Evolutionary conservation across 768 basidiomycete genomes (phyloP), one percentile per base, ranked within the genome.

Genomic region (Termitomyces sp.): DNA sequence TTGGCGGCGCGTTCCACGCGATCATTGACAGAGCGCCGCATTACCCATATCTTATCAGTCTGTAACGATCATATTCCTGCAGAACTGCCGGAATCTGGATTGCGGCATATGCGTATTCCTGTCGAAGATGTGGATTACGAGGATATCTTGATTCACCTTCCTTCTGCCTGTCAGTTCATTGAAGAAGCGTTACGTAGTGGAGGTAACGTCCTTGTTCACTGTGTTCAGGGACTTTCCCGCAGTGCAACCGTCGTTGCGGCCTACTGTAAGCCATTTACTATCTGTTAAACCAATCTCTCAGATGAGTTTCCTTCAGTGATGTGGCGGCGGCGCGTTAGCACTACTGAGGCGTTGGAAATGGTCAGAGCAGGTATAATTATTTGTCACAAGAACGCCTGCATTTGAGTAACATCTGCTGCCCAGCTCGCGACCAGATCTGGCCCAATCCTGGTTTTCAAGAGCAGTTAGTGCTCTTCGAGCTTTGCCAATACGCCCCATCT

Each of bases 21-120:
- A 65, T 80, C 84, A 53, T 75, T 90, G 68, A 77, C 81, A 48
- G 87, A 90, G 68, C 83, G 84, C 61, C 81, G 81, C 57, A 86
- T 92, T 58, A 88, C 87, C 5, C 90, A 92, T 69, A 83, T 91
- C 49, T 67, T 92, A 17, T 90, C 88, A 45, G 88, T 90, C 52
- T 90, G 90, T 64, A 68, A 72, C 35, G 90, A 92, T 53, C 75
- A 76, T 5, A 87, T 88, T 48, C 86, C 87, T 43, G 82, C 85
- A 45, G 87, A 89, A 60, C 67, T 81, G 26, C 84, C 85, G 22
- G 80, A 83, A 63, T 88, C 85, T 57, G 87, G 86, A 21, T 77
- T 87, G 49, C 69, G 68, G 45, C 90, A 91, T 67, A 73, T 85
- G 71, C 84, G 86, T 55, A 84, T 92, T 63, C 74, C 79, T 54